phyloP scores from a whole-genome alignment of 352 stramenopile genomes.

The Phytophthora quininea region DNA sequence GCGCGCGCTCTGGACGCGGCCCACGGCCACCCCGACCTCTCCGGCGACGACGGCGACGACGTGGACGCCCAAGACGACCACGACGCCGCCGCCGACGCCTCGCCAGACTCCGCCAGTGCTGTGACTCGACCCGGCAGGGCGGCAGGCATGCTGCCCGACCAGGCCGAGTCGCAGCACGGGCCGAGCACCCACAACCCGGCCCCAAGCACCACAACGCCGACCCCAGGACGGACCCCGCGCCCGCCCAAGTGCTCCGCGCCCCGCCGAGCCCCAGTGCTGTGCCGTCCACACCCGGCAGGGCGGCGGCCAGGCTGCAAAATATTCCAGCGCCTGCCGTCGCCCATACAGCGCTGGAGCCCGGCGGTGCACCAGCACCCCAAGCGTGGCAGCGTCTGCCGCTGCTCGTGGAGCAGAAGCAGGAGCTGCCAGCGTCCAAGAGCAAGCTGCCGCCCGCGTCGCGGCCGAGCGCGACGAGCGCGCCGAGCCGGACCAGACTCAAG shows the following conservation, averaged over 20 bases:
- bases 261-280: neutral
- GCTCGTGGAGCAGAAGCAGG: neutral
- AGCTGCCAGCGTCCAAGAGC: neutral
- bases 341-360: neutral
- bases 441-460: neutral
- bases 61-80: neutral
- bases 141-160: neutral
- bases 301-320: neutral
- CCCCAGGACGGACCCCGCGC: neutral
- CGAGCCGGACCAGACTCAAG: neutral
- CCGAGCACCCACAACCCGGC: neutral
- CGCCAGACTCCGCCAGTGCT: neutral
- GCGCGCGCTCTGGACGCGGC: neutral
- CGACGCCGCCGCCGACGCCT: neutral
- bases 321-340: neutral
- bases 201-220: neutral
- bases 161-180: too few relatives aligned
- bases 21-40: neutral
- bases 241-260: neutral
- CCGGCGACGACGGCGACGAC: neutral
- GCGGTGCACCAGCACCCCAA: neutral
- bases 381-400: neutral
- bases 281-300: neutral
- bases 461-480: neutral
- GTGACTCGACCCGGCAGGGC: neutral